These are phyloP conservation scores for Hanseniaspora vineae DNA, from an alignment of 805 yeast species.

Conservation along the genomic window DNA sequence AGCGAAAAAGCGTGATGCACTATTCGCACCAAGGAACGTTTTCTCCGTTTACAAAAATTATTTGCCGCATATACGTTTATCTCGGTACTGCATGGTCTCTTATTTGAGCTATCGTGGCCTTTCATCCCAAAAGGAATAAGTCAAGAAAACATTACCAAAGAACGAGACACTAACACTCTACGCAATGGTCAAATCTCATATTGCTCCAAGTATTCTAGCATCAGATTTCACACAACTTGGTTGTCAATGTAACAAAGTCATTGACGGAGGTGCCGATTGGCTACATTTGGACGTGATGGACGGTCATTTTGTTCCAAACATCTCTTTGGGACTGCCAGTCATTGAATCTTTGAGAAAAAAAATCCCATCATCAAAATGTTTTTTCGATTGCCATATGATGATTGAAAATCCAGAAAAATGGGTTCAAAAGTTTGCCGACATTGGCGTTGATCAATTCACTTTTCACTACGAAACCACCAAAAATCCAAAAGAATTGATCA, in stretches of 20 bases:
- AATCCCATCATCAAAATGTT: constrained; percentile 50
- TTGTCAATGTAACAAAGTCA: constrained; percentile 71
- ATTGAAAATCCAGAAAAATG: constrained; percentile 83
- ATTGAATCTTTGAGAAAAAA: constrained; percentile 64
- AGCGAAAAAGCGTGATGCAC: no score
- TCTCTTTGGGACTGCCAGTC: constrained; percentile 86
- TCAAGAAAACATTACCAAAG: background rate
- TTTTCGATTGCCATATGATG: constrained; percentile 98
- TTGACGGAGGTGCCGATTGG: constrained; percentile 85
- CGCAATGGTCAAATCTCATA: constrained; percentile 61
- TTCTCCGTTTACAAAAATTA: no score
- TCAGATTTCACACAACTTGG: constrained; percentile 86
- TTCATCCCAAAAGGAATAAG: no score
- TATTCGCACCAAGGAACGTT: no score
- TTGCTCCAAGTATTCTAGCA: constrained; percentile 92
- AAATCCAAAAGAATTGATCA: constrained; percentile 61
- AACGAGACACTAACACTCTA: background rate
- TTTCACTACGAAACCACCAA: constrained; percentile 91
- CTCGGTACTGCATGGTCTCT: no score
- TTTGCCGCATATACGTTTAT: no score
- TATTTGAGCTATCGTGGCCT: no score
- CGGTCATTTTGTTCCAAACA: constrained; percentile 96
- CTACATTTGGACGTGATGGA: constrained; percentile 98
- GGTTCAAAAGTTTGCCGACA: constrained; percentile 84
- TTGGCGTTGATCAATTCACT: constrained; percentile 93